Percentiles rank a stretch among this genome's conserved stretches.
Evolutionary conservation across 2,329 filamentous ascomycete species (phyloP).

Genomic region (Parastagonospora nodorum): DNA sequence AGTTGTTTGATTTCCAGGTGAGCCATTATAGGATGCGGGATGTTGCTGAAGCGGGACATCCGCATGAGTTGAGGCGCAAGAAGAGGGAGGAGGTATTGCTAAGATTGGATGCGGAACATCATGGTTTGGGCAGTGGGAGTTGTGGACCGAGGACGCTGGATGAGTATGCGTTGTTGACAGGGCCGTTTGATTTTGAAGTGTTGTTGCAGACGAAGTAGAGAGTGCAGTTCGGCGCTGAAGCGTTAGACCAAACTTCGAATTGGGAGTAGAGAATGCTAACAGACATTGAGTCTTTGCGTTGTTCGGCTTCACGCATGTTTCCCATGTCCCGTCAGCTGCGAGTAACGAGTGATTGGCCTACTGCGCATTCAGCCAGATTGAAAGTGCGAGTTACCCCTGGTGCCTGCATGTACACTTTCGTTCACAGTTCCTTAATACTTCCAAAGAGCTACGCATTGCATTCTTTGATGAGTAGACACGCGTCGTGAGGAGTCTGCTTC

Average conservation of each 20-base stretch:
- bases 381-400: too few relatives aligned
- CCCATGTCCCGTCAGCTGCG: too few relatives aligned
- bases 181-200: conserved; percentile 46
- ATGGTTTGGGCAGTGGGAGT: conserved; percentile 66
- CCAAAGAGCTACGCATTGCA: too few relatives aligned
- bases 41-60: conserved; percentile 65
- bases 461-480: conserved; percentile 12
- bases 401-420: too few relatives aligned
- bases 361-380: too few relatives aligned
- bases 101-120: conserved; percentile 65
- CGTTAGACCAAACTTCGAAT: not conserved
- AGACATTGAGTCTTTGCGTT: not conserved
- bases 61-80: conserved; percentile 62
- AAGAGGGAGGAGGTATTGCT: conserved; percentile 62
- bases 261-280: not conserved
- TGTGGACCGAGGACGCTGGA: conserved; percentile 61
- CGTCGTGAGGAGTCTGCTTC: conserved; percentile 8
- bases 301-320: too few relatives aligned
- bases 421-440: too few relatives aligned
- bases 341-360: too few relatives aligned
- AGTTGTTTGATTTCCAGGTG: conserved; percentile 57
- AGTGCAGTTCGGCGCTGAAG: not conserved
- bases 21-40: conserved; percentile 59
- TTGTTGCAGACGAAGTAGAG: conserved; percentile 19
- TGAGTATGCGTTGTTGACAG: conserved; percentile 46